These are phyloP conservation scores for Diplotaxis tenuifolia DNA, from an alignment of 345 rosid genomes.

Conservation along the genomic window DNA sequence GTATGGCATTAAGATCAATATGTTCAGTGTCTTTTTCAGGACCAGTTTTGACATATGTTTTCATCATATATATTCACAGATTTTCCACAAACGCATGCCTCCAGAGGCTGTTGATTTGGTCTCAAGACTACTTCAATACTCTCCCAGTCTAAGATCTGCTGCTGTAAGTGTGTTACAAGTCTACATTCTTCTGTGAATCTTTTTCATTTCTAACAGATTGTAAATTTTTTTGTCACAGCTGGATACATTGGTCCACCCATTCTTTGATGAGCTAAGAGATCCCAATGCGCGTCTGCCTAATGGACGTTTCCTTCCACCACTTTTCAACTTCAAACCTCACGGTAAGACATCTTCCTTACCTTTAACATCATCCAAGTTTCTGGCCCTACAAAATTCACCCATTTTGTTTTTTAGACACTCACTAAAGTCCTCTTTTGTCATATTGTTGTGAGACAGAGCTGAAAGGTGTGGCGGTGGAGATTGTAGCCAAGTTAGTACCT, in stretches of 20 bases:
- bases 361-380: not conserved
- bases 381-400: not conserved
- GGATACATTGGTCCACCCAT: slow-evolving; percentile 85
- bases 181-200: slow-evolving; percentile 3
- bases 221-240: slow-evolving; percentile 46
- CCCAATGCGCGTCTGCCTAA: slow-evolving; percentile 75
- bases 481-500: slow-evolving; percentile 68
- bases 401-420: not conserved
- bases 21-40: not conserved
- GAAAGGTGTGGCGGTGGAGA: slow-evolving; percentile 72
- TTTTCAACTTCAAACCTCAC: slow-evolving; percentile 82
- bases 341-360: slow-evolving; percentile 41
- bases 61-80: slow-evolving; percentile 40
- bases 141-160: slow-evolving; percentile 81
- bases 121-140: slow-evolving; percentile 92
- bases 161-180: slow-evolving; percentile 68
- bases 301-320: slow-evolving; percentile 83
- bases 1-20: slow-evolving; percentile 18
- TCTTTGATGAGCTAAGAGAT: slow-evolving; percentile 92
- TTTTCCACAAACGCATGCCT: slow-evolving; percentile 95
- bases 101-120: slow-evolving; percentile 97
- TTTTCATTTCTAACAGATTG: not conserved
- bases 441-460: slow-evolving; percentile 50
- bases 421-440: not conserved
- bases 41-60: not conserved